Percentiles rank a stretch among this genome's conserved stretches.
phyloP scores from a whole-genome alignment of 257 asterid species.

The Gentiana straminea region DNA sequence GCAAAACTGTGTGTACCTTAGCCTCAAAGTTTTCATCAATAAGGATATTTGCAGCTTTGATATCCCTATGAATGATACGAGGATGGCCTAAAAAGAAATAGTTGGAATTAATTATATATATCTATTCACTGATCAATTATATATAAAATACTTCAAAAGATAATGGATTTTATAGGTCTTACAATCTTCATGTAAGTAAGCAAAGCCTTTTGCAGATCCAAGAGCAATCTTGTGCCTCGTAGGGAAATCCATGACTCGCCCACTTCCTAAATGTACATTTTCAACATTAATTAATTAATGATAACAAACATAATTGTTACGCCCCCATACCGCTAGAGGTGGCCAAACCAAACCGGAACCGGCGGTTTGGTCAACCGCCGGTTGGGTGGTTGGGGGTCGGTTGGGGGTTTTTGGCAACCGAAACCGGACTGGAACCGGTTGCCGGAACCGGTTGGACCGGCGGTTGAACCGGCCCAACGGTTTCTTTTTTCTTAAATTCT shows the following conservation, averaged over 20 bases:
- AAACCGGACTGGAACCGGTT: too few relatives aligned
- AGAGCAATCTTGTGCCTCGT: slow-evolving; percentile 63
- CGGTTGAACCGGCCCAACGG: too few relatives aligned
- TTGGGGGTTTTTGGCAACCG: too few relatives aligned
- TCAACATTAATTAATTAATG: too few relatives aligned
- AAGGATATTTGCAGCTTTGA: slow-evolving; percentile 75
- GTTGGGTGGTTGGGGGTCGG: too few relatives aligned
- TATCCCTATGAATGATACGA: slow-evolving; percentile 85
- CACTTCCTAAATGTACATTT: slow-evolving; percentile 28
- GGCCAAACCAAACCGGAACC: too few relatives aligned
- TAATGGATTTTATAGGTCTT: slow-evolving; percentile 4
- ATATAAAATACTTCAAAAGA: not conserved
- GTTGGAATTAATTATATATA: too few relatives aligned
- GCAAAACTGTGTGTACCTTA: slow-evolving; percentile 32
- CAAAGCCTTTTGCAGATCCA: slow-evolving; percentile 88
- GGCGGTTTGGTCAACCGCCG: too few relatives aligned
- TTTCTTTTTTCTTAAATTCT: too few relatives aligned
- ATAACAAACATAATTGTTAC: too few relatives aligned
- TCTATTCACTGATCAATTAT: not conserved
- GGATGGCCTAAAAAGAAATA: slow-evolving; percentile 56
- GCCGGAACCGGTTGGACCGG: too few relatives aligned
- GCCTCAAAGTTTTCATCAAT: slow-evolving; percentile 59
- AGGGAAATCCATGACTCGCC: slow-evolving; percentile 56
- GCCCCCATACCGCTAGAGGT: too few relatives aligned
- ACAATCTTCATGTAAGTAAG: slow-evolving; percentile 92